phyloP scores from a whole-genome alignment of 2,329 filamentous ascomycete genomes.

The Arachnomyces sp. region DNA sequence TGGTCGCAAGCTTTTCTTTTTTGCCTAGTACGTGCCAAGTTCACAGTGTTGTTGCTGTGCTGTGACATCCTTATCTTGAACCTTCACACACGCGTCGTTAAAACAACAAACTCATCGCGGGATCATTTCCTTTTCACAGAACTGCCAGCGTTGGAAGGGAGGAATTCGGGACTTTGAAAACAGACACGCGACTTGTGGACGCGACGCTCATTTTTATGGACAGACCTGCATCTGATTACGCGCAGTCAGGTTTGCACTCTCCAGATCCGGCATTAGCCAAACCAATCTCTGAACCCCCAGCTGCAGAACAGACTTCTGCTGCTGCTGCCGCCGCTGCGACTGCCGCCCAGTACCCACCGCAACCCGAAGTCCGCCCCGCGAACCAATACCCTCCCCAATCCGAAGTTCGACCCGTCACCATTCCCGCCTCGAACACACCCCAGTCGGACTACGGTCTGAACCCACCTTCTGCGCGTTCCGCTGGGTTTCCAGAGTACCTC shows the following conservation, averaged over 20 bases:
- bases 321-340: constrained; percentile 39
- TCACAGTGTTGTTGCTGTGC: no score
- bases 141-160: constrained; percentile 5
- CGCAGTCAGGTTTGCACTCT: constrained; percentile 75
- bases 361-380: constrained; percentile 30
- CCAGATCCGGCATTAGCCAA: constrained; percentile 46
- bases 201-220: constrained; percentile 43
- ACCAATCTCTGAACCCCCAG: constrained; percentile 72
- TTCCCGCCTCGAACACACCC: constrained; percentile 71
- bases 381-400: constrained; percentile 70
- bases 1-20: no score
- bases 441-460: constrained; percentile 83
- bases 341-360: constrained; percentile 25
- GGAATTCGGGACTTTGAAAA: constrained; percentile 15
- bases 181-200: constrained; percentile 9
- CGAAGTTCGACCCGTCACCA: constrained; percentile 65
- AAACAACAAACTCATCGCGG: no score
- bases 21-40: no score
- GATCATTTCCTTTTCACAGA: no score
- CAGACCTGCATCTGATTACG: constrained; percentile 62
- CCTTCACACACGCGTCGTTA: no score
- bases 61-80: no score
- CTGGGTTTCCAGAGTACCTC: constrained; percentile 70
- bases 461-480: constrained; percentile 39
- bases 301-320: constrained; percentile 88